A percentile compares a stretch with the other conserved stretches of the same genome.
These are phyloP conservation scores for Russula emetica DNA, from an alignment of 768 basidiomycete genomes.

Conservation along the genomic window DNA sequence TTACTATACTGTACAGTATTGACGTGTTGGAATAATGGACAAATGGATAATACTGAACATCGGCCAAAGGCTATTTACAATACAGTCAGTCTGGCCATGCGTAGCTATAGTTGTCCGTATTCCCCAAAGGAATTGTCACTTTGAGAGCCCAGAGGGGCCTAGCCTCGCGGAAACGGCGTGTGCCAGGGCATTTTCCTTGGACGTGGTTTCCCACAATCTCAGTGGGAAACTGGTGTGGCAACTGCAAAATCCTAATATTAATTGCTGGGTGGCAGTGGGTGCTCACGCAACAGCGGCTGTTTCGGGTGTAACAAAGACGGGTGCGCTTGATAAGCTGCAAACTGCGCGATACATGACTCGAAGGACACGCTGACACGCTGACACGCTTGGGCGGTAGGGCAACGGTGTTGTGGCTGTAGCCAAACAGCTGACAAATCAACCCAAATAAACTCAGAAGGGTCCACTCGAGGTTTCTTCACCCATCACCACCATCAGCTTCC, in stretches of 20 bases:
- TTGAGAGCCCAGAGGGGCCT: not conserved
- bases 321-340: too few relatives aligned
- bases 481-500: constrained; percentile 29
- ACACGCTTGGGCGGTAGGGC: not conserved
- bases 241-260: too few relatives aligned
- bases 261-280: too few relatives aligned
- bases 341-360: too few relatives aligned
- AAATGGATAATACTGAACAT: not conserved
- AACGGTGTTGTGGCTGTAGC: constrained; percentile 27
- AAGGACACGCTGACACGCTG: too few relatives aligned
- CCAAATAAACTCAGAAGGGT: constrained; percentile 36
- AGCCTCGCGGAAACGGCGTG: constrained; percentile 5
- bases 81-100: too few relatives aligned
- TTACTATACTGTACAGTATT: too few relatives aligned
- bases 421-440: constrained; percentile 39
- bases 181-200: not conserved
- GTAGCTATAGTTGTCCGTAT: not conserved
- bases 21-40: not conserved
- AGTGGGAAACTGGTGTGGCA: not conserved
- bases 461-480: constrained; percentile 26
- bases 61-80: not conserved
- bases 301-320: too few relatives aligned
- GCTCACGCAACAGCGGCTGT: too few relatives aligned
- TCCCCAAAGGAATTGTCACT: not conserved
- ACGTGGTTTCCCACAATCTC: not conserved